A percentile compares a stretch with the other conserved stretches of the same genome.
phyloP scores from a whole-genome alignment of 2,329 filamentous ascomycete species.

The Diatrype stigma region DNA sequence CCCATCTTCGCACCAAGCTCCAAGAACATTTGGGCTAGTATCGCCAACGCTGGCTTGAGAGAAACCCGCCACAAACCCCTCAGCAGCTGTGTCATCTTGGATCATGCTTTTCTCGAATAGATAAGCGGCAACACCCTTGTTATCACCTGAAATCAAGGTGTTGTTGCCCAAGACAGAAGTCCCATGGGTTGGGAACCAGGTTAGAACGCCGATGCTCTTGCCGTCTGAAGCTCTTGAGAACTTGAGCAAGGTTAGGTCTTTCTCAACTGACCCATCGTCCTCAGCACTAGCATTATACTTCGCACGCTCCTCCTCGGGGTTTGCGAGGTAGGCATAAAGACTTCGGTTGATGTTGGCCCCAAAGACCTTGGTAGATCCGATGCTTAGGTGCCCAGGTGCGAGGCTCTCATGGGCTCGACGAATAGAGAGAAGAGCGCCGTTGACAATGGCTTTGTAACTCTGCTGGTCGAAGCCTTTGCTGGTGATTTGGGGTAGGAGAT shows the following conservation, averaged over 20 bases:
- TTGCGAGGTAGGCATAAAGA: slow-evolving; percentile 81
- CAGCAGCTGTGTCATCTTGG: slow-evolving; percentile 49
- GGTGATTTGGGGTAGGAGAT: slow-evolving; percentile 86
- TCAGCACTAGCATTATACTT: slow-evolving; percentile 56
- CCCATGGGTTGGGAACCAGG: slow-evolving; percentile 90
- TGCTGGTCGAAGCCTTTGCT: slow-evolving; percentile 81
- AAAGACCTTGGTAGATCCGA: slow-evolving; percentile 64
- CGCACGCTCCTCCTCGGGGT: slow-evolving; percentile 70
- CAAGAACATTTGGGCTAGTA: slow-evolving; percentile 81
- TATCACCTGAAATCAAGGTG: slow-evolving; percentile 87
- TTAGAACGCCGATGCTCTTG: slow-evolving; percentile 75
- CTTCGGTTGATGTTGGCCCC: slow-evolving; percentile 88
- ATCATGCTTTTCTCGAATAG: slow-evolving; percentile 71
- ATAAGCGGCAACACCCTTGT: slow-evolving; percentile 89
- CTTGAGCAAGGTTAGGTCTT: slow-evolving; percentile 72
- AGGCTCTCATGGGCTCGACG: slow-evolving; percentile 72
- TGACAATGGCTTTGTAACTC: slow-evolving; percentile 84
- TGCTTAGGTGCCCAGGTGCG: slow-evolving; percentile 37
- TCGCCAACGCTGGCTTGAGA: slow-evolving; percentile 90
- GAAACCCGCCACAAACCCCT: slow-evolving; percentile 82
- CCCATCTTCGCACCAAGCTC: slow-evolving; percentile 86
- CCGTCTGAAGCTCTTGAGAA: slow-evolving; percentile 71
- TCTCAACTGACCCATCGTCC: slow-evolving; percentile 57
- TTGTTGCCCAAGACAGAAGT: slow-evolving; percentile 91
- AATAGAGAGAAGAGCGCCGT: slow-evolving; percentile 79